Percentiles rank a stretch among this genome's conserved stretches.
Evolutionary conservation across 2,329 filamentous ascomycete species (phyloP).

Genomic region (Pseudogymnoascus sp.): DNA sequence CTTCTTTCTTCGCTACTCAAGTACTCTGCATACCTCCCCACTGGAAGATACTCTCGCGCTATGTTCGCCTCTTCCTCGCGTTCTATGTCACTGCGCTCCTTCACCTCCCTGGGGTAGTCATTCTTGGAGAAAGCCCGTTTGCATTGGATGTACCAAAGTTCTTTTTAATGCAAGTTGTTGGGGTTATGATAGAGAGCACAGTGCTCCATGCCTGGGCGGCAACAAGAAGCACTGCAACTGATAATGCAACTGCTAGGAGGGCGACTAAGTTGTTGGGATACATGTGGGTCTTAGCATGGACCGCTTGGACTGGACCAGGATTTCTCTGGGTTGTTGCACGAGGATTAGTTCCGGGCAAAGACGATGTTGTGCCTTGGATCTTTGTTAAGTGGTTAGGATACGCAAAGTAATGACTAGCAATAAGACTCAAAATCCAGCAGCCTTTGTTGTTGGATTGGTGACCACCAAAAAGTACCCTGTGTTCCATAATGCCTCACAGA

Average conservation of each 20-base stretch:
- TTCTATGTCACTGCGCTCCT: background rate
- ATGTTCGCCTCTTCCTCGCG: background rate
- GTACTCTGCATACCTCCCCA: background rate
- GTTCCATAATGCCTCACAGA: background rate
- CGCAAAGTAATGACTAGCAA: background rate
- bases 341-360: background rate
- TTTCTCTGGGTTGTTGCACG: background rate
- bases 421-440: too few species aligned
- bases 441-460: too few species aligned
- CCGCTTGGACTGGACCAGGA: background rate
- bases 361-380: slow-evolving; percentile 3
- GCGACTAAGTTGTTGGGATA: background rate
- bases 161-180: slow-evolving; percentile 1
- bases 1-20: background rate
- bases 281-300: background rate
- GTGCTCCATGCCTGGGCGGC: background rate
- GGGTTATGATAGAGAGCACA: background rate
- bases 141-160: background rate
- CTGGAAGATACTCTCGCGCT: background rate
- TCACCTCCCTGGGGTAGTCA: background rate
- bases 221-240: background rate
- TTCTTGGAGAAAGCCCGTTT: background rate
- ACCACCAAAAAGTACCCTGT: too few species aligned
- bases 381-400: background rate
- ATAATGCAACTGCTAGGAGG: background rate